Base-by-base conservation (phyloP, 495 filamentous ascomycete genomes). In the Aspergillus kassunensis region DNA sequence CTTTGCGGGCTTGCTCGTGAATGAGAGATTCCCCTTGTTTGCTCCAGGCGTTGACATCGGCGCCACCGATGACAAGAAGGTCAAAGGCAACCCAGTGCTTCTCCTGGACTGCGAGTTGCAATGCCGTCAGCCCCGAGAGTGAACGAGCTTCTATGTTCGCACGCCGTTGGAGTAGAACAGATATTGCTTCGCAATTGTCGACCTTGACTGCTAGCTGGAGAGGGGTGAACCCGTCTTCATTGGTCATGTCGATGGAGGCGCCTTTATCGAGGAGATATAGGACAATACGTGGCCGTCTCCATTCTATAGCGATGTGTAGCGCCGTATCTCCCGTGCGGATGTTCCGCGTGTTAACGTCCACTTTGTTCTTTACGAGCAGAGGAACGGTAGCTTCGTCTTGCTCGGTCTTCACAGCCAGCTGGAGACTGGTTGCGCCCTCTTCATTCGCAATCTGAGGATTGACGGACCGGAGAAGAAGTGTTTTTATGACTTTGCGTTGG, bases 21-120 rank as follows among this genome's bases (percentile, higher is more conserved):
- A 72, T 61, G 4, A 69, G 27, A 0, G 67, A 45, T 2, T 69
- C 61, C 0, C 69, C 69, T 27, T 67, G 23, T 0, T 52, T 63
- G 30, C 60, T 55, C 31, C 58, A 63, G 13, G 50, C 57, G 35
- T 72, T 69, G 44, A 72, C 62, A 24, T 72, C 63, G 0, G 67
- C 69, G 0, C 69, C 66, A 0, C 59, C 63, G 11, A 59, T 64
- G 0, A 70, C 0, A 0, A 72, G 52, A 20, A 70, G 49, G 19
- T 69, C 66, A 43, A 69, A 66, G 4, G 62, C 67, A 15, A 62
- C 30, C 67, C 65, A 69, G 35, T 72, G 33, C 1, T 57, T 53
- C 11, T 58, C 21, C 13, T 44, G 19, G 0, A 64, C 67, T 6
- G 69, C 60, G 0, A 56, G 2, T 4, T 72, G 69, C 11, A 70